Evolutionary conservation across 768 basidiomycete genomes (phyloP).

Genomic region (Suillus hirtellus): DNA sequence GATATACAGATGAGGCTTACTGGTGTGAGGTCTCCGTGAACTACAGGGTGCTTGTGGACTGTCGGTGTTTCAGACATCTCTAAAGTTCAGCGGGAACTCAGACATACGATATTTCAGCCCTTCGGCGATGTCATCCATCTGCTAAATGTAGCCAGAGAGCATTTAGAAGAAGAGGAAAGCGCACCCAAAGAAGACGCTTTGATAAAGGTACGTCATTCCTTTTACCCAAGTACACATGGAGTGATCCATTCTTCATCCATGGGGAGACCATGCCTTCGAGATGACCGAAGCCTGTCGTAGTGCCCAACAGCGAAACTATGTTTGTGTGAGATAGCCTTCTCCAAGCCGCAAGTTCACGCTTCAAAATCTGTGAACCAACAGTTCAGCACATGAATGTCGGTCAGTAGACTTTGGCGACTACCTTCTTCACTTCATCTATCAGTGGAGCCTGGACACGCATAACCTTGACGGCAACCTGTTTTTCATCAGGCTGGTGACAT

Average conservation of each 20-base stretch:
- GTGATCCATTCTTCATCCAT: slow-evolving; percentile 6
- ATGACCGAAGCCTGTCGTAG: background rate
- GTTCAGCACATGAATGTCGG: background rate
- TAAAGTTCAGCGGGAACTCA: background rate
- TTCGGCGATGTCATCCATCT: slow-evolving; percentile 4
- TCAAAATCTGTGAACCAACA: background rate
- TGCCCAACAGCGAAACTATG: background rate
- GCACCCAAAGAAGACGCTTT: background rate
- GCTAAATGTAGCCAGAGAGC: background rate
- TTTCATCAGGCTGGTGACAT: background rate
- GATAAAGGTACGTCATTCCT: background rate
- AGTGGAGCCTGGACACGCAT: background rate
- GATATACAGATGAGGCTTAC: background rate
- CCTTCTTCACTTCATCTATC: background rate
- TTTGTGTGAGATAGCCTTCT: background rate
- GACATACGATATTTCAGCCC: slow-evolving; percentile 14
- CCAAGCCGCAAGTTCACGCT: slow-evolving; percentile 1
- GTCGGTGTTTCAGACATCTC: background rate
- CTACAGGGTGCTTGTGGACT: slow-evolving; percentile 9
- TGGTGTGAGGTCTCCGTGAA: slow-evolving; percentile 12
- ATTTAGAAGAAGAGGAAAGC: background rate
- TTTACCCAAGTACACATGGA: background rate
- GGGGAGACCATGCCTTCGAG: background rate
- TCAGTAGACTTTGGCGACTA: background rate
- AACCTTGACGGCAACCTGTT: background rate